Evolutionary conservation across 2,329 filamentous ascomycete genomes (phyloP).

Genomic region (Atkinsonella hypoxylon): DNA sequence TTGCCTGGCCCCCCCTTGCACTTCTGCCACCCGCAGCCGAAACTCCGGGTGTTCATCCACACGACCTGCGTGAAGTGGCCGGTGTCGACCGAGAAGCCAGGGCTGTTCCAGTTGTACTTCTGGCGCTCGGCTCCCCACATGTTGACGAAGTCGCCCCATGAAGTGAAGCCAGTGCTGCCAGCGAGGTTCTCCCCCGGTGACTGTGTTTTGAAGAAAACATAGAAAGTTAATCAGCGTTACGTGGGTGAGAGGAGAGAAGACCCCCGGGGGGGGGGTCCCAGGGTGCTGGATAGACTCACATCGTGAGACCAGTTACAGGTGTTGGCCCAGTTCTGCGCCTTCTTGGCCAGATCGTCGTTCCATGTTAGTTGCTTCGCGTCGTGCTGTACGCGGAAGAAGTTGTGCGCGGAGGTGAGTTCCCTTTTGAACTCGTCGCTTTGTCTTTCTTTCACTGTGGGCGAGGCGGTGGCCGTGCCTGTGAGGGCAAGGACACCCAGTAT

Average conservation of each 20-base stretch:
- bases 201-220: background rate
- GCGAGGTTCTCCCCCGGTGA: constrained; percentile 5
- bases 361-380: constrained; percentile 50
- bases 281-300: background rate
- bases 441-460: background rate
- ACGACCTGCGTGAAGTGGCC: constrained; percentile 21
- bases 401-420: constrained; percentile 53
- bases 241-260: no score
- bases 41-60: constrained; percentile 15
- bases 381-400: constrained; percentile 71
- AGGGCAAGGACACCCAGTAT: background rate
- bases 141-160: constrained; percentile 4
- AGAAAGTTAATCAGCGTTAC: background rate
- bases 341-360: constrained; percentile 45
- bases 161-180: background rate
- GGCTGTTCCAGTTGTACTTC: constrained; percentile 8
- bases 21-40: constrained; percentile 14
- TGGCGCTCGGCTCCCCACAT: constrained; percentile 9
- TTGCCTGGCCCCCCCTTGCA: constrained; percentile 3
- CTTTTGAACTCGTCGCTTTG: constrained; percentile 2
- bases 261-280: no score
- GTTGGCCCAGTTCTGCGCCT: constrained; percentile 47
- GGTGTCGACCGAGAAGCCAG: background rate
- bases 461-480: background rate
- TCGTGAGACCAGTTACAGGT: constrained; percentile 55